Evolutionary conservation across 805 yeast species (phyloP).

Genomic region (Yamadazyma philogaea): DNA sequence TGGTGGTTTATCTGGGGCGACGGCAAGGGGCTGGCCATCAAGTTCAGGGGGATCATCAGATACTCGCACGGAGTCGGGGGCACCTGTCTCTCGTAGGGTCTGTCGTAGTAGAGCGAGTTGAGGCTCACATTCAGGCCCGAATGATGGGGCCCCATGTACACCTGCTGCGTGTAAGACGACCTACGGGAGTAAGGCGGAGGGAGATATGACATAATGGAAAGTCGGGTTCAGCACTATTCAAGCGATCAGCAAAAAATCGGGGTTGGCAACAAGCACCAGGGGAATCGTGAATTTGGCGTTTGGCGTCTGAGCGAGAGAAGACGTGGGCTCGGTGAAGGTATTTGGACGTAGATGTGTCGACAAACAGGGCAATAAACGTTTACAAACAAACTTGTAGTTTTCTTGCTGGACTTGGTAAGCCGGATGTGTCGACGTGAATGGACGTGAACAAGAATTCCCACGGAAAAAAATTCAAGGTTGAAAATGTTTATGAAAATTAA

Average conservation of each 20-base stretch:
- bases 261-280: too few relatives aligned
- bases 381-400: background rate
- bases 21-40: conserved; percentile 12
- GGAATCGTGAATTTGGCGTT: background rate
- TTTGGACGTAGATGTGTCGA: too few relatives aligned
- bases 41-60: conserved; percentile 11
- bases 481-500: conserved; percentile 1
- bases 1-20: conserved; percentile 38
- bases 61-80: conserved; percentile 12
- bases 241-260: too few relatives aligned
- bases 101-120: conserved; percentile 1
- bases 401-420: background rate
- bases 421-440: background rate
- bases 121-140: conserved; percentile 6
- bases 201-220: conserved; percentile 6
- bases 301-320: background rate
- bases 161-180: conserved; percentile 3
- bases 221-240: too few relatives aligned
- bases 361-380: too few relatives aligned
- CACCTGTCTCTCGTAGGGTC: background rate
- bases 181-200: conserved; percentile 7
- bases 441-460: too few relatives aligned
- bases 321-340: too few relatives aligned
- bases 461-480: background rate
- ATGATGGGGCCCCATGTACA: conserved; percentile 2